phyloP scores from a whole-genome alignment of 768 basidiomycete genomes.

The Serpula lacrymans region DNA sequence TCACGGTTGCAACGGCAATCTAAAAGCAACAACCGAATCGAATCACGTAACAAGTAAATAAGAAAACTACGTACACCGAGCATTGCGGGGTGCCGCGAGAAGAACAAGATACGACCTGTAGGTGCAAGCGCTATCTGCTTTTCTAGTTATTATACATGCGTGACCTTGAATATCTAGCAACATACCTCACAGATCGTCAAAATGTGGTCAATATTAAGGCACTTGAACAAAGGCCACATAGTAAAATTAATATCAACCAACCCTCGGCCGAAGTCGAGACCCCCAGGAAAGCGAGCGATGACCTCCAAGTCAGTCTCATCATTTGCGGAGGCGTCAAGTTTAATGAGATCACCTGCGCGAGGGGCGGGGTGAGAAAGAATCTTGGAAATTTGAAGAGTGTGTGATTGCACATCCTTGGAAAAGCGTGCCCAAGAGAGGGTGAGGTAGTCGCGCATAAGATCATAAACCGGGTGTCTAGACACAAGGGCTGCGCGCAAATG shows the following conservation, averaged over 20 bases:
- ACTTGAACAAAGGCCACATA: slow-evolving; percentile 96
- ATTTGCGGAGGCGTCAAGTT: slow-evolving; percentile 73
- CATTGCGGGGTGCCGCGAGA: slow-evolving; percentile 88
- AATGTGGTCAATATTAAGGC: slow-evolving; percentile 89
- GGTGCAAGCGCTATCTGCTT: slow-evolving; percentile 79
- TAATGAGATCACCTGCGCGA: slow-evolving; percentile 81
- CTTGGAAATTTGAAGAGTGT: slow-evolving; percentile 86
- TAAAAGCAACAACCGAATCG: slow-evolving; percentile 21
- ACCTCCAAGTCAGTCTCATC: slow-evolving; percentile 66
- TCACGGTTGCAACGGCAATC: slow-evolving; percentile 88
- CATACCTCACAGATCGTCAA: slow-evolving; percentile 85
- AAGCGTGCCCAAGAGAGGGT: slow-evolving; percentile 95
- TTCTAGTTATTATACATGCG: neutral
- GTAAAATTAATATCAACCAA: slow-evolving; percentile 94
- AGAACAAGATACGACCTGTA: slow-evolving; percentile 83
- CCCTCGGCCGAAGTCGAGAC: slow-evolving; percentile 87
- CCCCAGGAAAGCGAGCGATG: slow-evolving; percentile 88
- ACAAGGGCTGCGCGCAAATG: slow-evolving; percentile 59
- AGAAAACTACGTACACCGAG: slow-evolving; percentile 57
- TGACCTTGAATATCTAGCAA: neutral
- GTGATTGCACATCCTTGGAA: slow-evolving; percentile 90
- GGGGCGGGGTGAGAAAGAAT: slow-evolving; percentile 86
- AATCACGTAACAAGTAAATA: neutral
- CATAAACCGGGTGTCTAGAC: slow-evolving; percentile 91
- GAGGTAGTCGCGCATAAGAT: slow-evolving; percentile 92